Base-by-base conservation (phyloP, 495 filamentous ascomycete species). In the Aspergillus affinis region DNA sequence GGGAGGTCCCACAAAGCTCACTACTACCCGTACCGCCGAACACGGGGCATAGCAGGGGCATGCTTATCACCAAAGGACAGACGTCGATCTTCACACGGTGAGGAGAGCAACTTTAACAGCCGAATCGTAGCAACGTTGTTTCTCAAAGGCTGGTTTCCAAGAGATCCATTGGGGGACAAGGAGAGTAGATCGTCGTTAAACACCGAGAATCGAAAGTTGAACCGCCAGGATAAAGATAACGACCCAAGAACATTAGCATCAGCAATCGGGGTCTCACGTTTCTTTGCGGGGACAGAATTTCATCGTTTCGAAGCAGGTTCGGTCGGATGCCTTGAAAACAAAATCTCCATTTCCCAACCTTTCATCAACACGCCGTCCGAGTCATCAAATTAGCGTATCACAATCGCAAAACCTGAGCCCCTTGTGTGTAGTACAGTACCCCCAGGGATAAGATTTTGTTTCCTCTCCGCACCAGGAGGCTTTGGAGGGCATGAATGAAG, bases 391-490 rank as follows among this genome's bases (percentile, higher is more conserved):
- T 17, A 21, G 30, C 48, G 21, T 29, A 48, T 36, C 36, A 46
- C 6, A 36, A 30, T 59, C 44, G 41, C 32, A 45, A 46, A 27
- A 18, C 21, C 30, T 10, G 18, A 63, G 52, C 76, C 74, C 83
- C 82, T 88, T 85, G 83, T 90, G 75, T 84, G 88, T 85, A 71
- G 81, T 83, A 87, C 88, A 89, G 82, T 84, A 81, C 86, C 87
- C 84, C 88, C 86, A 71, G 73, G 82, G 89, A 92, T 84, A 84
- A 79, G 89, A 88, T 89, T 93, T 92, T 92, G 88, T 81, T 90
- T 92, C 88, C 88, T 86, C 88, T 84, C 84, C 83, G 61, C 45
- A 50, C 66, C 44, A 32, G 51, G 41, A 32, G 65, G 67, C 61
- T 51, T 59, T 67, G 84, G 82, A 83, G 85, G 86, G 87, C 84